Percentiles rank a stretch among this genome's conserved stretches.
phyloP scores from a whole-genome alignment of 371 early-diverging fungal species.

The Mucor mucedo region DNA sequence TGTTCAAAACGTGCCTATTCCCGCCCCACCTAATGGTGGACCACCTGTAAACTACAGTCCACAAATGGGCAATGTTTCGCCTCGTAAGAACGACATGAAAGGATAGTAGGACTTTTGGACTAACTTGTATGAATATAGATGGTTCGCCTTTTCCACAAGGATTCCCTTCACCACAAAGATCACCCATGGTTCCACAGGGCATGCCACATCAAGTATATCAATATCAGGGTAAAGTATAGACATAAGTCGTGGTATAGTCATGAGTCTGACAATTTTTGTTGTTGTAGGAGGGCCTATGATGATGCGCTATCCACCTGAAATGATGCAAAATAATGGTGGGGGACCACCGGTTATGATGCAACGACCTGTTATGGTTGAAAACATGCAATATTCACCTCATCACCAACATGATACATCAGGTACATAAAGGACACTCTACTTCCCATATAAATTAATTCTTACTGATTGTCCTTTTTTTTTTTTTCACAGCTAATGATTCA shows the following conservation, averaged over 20 bases:
- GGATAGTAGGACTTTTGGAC: neutral
- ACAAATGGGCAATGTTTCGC: conserved; percentile 50
- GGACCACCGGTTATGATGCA: conserved; percentile 39
- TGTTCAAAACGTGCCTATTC: conserved; percentile 46
- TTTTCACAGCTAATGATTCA: neutral
- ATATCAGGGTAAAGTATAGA: conserved; percentile 42
- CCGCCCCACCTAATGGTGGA: conserved; percentile 36
- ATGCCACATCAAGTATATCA: conserved; percentile 61
- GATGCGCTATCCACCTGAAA: conserved; percentile 61
- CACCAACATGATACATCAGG: conserved; percentile 27
- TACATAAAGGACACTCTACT: neutral
- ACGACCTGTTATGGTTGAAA: conserved; percentile 43
- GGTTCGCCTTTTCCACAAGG: conserved; percentile 55
- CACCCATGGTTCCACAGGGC: conserved; percentile 57
- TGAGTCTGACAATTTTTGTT: neutral
- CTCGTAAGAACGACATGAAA: conserved; percentile 34
- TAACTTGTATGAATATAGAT: conserved; percentile 21
- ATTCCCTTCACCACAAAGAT: conserved; percentile 55
- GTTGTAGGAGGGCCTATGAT: conserved; percentile 49
- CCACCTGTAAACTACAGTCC: conserved; percentile 53
- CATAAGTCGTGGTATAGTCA: neutral
- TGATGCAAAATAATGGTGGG: conserved; percentile 43
- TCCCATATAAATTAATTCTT: neutral
- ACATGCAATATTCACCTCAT: conserved; percentile 31
- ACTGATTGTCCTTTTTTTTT: neutral